Percentiles rank a stretch among this genome's conserved stretches.
Evolutionary conservation across 495 filamentous ascomycete species (phyloP).

Genomic region (Aspergillus sparsus): DNA sequence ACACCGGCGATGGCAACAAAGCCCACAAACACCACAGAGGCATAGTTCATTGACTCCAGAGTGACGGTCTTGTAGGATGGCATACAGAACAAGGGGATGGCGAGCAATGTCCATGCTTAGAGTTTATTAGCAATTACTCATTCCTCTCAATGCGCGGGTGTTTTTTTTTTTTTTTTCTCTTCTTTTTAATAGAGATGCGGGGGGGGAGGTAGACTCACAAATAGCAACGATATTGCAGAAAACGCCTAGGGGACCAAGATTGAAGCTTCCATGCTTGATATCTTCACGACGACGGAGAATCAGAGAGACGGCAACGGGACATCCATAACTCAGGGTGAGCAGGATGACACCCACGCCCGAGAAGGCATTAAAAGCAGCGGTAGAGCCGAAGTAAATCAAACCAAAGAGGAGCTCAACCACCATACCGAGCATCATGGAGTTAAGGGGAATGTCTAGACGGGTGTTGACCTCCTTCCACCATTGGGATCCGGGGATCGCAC

Average conservation of each 20-base stretch:
- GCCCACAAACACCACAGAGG: conserved; percentile 58
- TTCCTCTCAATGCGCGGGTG: background rate
- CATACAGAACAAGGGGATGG: conserved; percentile 54
- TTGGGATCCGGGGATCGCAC: conserved; percentile 52
- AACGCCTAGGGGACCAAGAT: conserved; percentile 52
- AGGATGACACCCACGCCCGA: conserved; percentile 67
- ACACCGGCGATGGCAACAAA: conserved; percentile 49
- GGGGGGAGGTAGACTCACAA: conserved; percentile 5
- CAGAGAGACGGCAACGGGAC: conserved; percentile 61
- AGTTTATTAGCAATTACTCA: background rate
- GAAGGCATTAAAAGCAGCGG: conserved; percentile 65
- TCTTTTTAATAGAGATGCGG: background rate
- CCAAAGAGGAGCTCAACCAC: conserved; percentile 57
- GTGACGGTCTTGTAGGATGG: conserved; percentile 39
- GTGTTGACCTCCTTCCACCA: conserved; percentile 51
- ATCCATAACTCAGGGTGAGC: conserved; percentile 61
- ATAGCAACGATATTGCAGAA: conserved; percentile 53
- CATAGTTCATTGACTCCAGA: conserved; percentile 52
- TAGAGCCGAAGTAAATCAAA: conserved; percentile 63
- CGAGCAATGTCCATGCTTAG: conserved; percentile 57
- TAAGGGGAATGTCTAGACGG: conserved; percentile 54
- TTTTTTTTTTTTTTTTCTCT: too few species aligned
- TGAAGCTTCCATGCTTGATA: conserved; percentile 49
- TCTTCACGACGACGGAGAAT: conserved; percentile 45
- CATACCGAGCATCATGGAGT: conserved; percentile 57